phyloP scores from a whole-genome alignment of 192 early-diverging fungal species.

The Mortierella hygrophila region DNA sequence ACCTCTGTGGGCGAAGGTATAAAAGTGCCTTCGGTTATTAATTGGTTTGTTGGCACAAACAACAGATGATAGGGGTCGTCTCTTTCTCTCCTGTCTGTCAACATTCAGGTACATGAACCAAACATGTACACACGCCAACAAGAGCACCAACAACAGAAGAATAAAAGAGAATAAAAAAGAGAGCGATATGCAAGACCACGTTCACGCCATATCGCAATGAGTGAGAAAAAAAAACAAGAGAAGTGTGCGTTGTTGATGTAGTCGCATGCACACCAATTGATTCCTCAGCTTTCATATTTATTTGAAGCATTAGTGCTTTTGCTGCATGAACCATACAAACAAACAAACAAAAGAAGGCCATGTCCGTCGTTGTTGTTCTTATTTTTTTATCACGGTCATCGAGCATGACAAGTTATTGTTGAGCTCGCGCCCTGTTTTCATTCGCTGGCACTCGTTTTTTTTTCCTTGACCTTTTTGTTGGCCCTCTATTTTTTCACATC shows the following conservation, averaged over 20 bases:
- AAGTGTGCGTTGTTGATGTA: neutral
- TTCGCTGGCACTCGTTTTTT: conserved; percentile 10
- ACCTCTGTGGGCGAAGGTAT: neutral
- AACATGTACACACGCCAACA: neutral
- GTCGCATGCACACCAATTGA: neutral
- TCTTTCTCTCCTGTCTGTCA: neutral
- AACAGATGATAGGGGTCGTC: neutral
- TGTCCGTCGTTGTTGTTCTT: neutral
- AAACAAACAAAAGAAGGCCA: neutral
- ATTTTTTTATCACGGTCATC: neutral
- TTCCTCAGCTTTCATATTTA: neutral
- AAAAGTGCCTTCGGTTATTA: neutral
- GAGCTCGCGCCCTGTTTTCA: neutral
- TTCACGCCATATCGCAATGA: neutral
- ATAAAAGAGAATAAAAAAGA: neutral
- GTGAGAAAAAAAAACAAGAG: neutral
- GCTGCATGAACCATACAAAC: neutral
- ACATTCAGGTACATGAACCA: neutral
- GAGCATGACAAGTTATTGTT: neutral
- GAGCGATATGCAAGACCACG: conserved; percentile 7
- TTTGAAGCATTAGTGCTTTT: neutral
- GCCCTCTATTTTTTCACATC: conserved; percentile 4
- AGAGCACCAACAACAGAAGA: no score
- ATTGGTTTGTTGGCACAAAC: neutral
- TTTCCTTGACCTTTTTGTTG: neutral